Base-by-base conservation (phyloP, 2,329 filamentous ascomycete species). In the Mycogone perniciosa region DNA sequence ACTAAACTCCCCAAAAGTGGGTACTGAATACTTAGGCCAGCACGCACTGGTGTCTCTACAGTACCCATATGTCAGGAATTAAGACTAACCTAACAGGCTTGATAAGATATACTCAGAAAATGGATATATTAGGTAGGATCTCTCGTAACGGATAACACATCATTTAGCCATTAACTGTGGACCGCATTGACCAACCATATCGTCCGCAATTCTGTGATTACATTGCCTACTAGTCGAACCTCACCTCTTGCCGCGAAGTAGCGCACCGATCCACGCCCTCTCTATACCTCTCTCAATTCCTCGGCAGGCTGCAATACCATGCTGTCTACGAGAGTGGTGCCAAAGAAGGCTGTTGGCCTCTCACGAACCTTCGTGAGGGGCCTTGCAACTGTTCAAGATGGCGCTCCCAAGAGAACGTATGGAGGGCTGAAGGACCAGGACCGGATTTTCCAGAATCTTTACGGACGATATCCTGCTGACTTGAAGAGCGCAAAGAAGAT, bases 401-500 rank as follows among this genome's bases (percentile, higher is more conserved):
- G 76, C 62, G 73, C 80, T 56, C 78, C 85, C 46, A 85, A 86
- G 70, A 83, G 81, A 60, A 79, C 81, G 59, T 88, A 95, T 71
- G 90, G 93, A 64, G 90, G 89, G 52, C 80, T 99, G 62, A 88
- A 84, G 74, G 93, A 99, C 70, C 90, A 97, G 76, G 93, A 99
- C 75, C 85, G 93, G 64, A 99, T 99, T 73, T 99, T 99, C 76
- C 91, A 95, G 76, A 99, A 99, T 75, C 80, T 99, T 53, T 99
- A 99, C 76, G 85, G 89, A 64, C 89, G 93, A 68, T 89, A 89
- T 74, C 90, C 89, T 47, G 81, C 90, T 56, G 91, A 96, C 70
- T 75, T 99, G 62, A 92, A 93, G 77, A 89, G 84, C 67, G 91
- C 93, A 48, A 91, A 89, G 85, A 96, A 95, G 76, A 95, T 95